Base-by-base conservation (phyloP, 495 filamentous ascomycete species). In the Amniculicola lignicola region DNA sequence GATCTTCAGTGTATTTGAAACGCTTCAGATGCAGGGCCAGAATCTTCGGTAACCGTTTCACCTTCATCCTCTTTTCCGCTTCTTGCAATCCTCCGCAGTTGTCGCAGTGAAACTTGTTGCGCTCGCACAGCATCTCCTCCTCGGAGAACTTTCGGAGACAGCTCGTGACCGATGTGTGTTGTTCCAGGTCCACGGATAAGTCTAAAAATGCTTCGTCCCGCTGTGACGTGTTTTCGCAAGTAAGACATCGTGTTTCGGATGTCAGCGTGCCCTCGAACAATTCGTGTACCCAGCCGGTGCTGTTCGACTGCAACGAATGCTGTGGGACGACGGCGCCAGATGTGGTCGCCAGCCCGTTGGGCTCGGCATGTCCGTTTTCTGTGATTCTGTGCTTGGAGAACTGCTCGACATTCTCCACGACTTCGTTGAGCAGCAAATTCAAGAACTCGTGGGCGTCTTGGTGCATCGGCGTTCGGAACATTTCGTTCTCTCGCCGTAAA, bases 31-130 rank as follows among this genome's bases (percentile, higher is more conserved):
- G 94, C 45, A 98, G 72, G 7, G 93, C 90, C 51, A 98, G 70
- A 33, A 98, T 90, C 61, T 87, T 89, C 0, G 93, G 93, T 57
- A 96, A 74, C 50, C 89, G 82, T 72, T 98, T 98, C 57, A 98
- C 90, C 76, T 98, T 98, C 93, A 98, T 98, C 12, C 93, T 81
- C 75, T 98, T 98, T 67, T 97, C 93, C 0, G 93, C 93, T 72
- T 98, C 93, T 72, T 98, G 94, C 18, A 98, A 74, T 3, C 94
- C 94, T 41, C 94, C 93, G 59, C 93, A 98, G 58, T 89, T 89
- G 67, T 98, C 93, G 69, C 93, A 98, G 67, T 97, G 93, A 61
- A 98, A 98, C 62, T 98, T 95, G 74, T 98, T 98, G 51, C 89
- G 81, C 72, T 98, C 93, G 66, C 93, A 97, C 51, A 98, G 83